Percentiles rank a stretch among this genome's conserved stretches.
phyloP scores from a whole-genome alignment of 2,329 filamentous ascomycete genomes.

The Fusarium stilboides region DNA sequence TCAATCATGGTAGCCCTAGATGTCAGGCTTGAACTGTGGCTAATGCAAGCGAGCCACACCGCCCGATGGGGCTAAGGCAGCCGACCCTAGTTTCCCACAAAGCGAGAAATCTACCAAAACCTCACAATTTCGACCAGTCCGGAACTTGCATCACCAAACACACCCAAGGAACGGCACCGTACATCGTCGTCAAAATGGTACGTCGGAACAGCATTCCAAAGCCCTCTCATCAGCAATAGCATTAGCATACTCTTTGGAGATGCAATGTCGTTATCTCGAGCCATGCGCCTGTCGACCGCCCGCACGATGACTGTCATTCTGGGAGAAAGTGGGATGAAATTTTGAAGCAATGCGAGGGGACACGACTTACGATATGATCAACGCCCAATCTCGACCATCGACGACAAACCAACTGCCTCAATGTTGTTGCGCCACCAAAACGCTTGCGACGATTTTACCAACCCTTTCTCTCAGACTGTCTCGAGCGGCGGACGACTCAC shows the following conservation, averaged over 20 bases:
- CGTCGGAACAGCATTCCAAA: slow-evolving; percentile 49
- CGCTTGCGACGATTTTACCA: slow-evolving; percentile 10
- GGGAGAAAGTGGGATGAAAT: slow-evolving; percentile 49
- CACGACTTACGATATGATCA: slow-evolving; percentile 40
- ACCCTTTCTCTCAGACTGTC: slow-evolving; percentile 41
- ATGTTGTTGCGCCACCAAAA: slow-evolving; percentile 7
- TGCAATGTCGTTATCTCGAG: slow-evolving; percentile 30
- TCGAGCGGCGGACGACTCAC: slow-evolving; percentile 28
- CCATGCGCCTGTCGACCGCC: slow-evolving; percentile 47
- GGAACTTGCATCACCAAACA: slow-evolving; percentile 61
- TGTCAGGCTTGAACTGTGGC: slow-evolving; percentile 49
- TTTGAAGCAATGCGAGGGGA: slow-evolving; percentile 40
- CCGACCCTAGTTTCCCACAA: slow-evolving; percentile 62
- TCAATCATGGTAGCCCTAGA: slow-evolving; percentile 39
- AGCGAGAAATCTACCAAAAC: slow-evolving; percentile 62
- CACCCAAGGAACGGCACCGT: slow-evolving; percentile 60
- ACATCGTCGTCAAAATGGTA: slow-evolving; percentile 67
- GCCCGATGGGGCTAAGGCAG: slow-evolving; percentile 53
- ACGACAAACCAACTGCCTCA: slow-evolving; percentile 22
- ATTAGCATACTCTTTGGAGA: slow-evolving; percentile 15
- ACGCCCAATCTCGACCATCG: slow-evolving; percentile 36
- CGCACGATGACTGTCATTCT: slow-evolving; percentile 53
- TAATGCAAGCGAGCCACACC: slow-evolving; percentile 47
- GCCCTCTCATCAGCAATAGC: slow-evolving; percentile 26
- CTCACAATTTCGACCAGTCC: slow-evolving; percentile 57